phyloP scores from a whole-genome alignment of 192 early-diverging fungal genomes.

The Umbelopsis sp. region DNA sequence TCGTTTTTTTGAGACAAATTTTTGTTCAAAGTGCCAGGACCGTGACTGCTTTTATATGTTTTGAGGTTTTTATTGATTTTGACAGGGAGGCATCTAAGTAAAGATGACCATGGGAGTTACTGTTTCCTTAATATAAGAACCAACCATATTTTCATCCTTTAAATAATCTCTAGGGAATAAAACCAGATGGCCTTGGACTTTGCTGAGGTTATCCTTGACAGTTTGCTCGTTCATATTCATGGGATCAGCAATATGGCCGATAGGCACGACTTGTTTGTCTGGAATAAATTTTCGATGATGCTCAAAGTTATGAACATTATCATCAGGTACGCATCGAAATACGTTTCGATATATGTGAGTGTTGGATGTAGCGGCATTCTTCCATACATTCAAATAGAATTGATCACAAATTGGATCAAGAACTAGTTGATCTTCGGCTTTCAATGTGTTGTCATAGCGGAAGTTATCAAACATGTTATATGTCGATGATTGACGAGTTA shows the following conservation, averaged over 20 bases:
- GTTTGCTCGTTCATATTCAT: conserved; percentile 28
- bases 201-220: conserved; percentile 36
- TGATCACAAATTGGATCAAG: conserved; percentile 73
- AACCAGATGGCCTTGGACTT: conserved; percentile 55
- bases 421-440: conserved; percentile 42
- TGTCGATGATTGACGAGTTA: conserved; percentile 12
- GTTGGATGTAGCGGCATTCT: conserved; percentile 62
- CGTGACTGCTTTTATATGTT: neutral
- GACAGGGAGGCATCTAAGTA: conserved; percentile 36
- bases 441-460: conserved; percentile 13
- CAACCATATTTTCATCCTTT: conserved; percentile 54
- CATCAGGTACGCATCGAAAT: conserved; percentile 86
- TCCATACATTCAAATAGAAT: conserved; percentile 67
- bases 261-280: conserved; percentile 43
- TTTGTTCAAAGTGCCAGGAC: neutral
- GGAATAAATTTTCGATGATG: conserved; percentile 54
- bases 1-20: neutral
- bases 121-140: conserved; percentile 46
- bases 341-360: conserved; percentile 72
- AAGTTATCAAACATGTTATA: conserved; percentile 22
- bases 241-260: conserved; percentile 57
- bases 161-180: conserved; percentile 54
- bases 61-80: neutral
- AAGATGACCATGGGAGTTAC: conserved; percentile 62
- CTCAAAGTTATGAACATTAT: conserved; percentile 65